phyloP scores from a whole-genome alignment of 306 rosid genomes.

The Senna siamea region DNA sequence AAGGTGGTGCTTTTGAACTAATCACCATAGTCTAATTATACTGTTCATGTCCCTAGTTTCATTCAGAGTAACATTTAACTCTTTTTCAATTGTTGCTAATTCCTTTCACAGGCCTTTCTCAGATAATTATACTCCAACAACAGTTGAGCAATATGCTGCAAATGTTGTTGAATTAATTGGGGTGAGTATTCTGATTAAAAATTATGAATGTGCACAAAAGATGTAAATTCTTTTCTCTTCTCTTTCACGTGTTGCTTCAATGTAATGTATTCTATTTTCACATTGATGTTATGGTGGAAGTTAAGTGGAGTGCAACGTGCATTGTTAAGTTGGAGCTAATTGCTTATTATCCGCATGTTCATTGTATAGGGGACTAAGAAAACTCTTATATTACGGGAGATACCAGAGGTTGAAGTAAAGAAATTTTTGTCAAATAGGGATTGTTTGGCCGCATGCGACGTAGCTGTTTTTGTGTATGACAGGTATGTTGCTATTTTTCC shows the following conservation, averaged over 20 bases:
- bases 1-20: constrained; percentile 63
- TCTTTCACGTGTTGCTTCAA: constrained; percentile 20
- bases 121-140: constrained; percentile 54
- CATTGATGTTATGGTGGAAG: constrained; percentile 30
- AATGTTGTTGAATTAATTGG: constrained; percentile 68
- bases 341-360: constrained; percentile 41
- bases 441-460: constrained; percentile 86
- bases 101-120: constrained; percentile 70
- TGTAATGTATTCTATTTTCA: constrained; percentile 10
- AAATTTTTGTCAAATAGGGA: constrained; percentile 58
- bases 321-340: constrained; percentile 17
- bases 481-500: constrained; percentile 51
- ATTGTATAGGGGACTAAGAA: constrained; percentile 65
- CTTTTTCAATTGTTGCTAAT: constrained; percentile 4
- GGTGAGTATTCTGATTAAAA: constrained; percentile 58
- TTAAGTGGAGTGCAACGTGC: constrained; percentile 9
- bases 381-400: constrained; percentile 87
- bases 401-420: constrained; percentile 72
- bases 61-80: constrained; percentile 40
- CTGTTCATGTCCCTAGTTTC: constrained; percentile 36
- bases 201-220: constrained; percentile 28
- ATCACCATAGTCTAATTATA: constrained; percentile 36
- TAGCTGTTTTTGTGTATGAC: constrained; percentile 88
- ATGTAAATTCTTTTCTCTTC: constrained; percentile 13
- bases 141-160: constrained; percentile 67